phyloP scores from a whole-genome alignment of 1,139 yeast genomes.

The Arxiozyma slooffiae region DNA sequence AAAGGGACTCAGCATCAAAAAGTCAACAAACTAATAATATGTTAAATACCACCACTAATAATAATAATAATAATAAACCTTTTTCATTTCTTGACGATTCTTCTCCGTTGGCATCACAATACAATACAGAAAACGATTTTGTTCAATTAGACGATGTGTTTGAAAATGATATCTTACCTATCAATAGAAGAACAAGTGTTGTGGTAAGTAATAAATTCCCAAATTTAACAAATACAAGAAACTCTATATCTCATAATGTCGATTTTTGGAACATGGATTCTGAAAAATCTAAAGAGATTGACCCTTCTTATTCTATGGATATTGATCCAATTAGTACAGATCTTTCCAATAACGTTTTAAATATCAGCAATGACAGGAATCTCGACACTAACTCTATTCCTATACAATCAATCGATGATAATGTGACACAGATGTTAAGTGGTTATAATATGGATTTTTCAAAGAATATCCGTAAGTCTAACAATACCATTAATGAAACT shows the following conservation, averaged over 20 bases:
- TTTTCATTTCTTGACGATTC: background rate
- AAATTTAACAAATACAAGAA: conserved; percentile 11
- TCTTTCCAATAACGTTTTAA: background rate
- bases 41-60: background rate
- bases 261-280: conserved; percentile 24
- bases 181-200: conserved; percentile 20
- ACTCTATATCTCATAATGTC: conserved; percentile 26
- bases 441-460: conserved; percentile 24
- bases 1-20: background rate
- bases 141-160: background rate
- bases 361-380: background rate
- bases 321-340: conserved; percentile 1
- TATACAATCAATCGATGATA: background rate
- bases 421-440: conserved; percentile 17
- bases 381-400: background rate
- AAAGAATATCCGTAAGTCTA: background rate
- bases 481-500: conserved; percentile 1
- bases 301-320: background rate
- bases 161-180: background rate
- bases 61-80: background rate
- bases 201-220: conserved; percentile 11
- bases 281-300: conserved; percentile 6
- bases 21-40: background rate
- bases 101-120: background rate
- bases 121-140: background rate